Evolutionary conservation across 1,284 basidiomycete genomes (phyloP).

Genomic region (Psilocybe mexicana): DNA sequence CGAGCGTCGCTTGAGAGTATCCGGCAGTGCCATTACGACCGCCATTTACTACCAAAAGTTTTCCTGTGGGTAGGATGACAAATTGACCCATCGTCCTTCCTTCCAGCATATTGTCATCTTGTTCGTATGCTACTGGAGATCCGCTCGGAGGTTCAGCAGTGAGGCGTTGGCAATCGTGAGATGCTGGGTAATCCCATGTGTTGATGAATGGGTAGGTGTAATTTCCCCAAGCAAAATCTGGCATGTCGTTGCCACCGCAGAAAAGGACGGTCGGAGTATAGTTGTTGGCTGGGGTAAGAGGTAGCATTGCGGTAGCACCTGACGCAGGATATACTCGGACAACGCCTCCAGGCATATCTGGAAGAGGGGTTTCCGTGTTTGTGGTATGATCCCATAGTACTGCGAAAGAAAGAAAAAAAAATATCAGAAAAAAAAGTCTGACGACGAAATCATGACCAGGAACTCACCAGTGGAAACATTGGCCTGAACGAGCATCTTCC

Average conservation of each 20-base stretch:
- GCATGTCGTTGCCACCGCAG: slow-evolving; percentile 85
- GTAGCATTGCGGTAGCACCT: slow-evolving; percentile 87
- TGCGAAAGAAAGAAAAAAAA: slow-evolving; percentile 23
- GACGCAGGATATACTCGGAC: slow-evolving; percentile 92
- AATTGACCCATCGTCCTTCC: slow-evolving; percentile 88
- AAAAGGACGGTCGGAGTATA: slow-evolving; percentile 86
- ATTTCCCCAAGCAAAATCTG: slow-evolving; percentile 70
- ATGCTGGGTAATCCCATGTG: slow-evolving; percentile 66
- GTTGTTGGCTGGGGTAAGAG: slow-evolving; percentile 87
- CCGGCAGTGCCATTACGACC: slow-evolving; percentile 77
- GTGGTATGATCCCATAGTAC: slow-evolving; percentile 64
- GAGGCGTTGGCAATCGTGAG: slow-evolving; percentile 69
- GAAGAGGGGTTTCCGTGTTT: slow-evolving; percentile 63
- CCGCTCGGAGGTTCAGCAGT: slow-evolving; percentile 78
- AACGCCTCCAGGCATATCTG: slow-evolving; percentile 65
- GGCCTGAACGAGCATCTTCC: slow-evolving; percentile 83
- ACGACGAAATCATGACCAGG: neutral
- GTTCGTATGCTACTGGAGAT: slow-evolving; percentile 50
- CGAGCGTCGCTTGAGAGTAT: slow-evolving; percentile 56
- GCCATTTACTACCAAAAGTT: slow-evolving; percentile 78
- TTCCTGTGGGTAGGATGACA: slow-evolving; percentile 77
- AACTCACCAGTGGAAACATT: slow-evolving; percentile 74
- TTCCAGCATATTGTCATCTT: slow-evolving; percentile 77
- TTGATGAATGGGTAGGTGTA: slow-evolving; percentile 68
- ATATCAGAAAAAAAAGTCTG: slow-evolving; percentile 17